These are phyloP conservation scores for Gracilaria gracilis DNA, from an alignment of 23 red algal species.

Conservation along the genomic window DNA sequence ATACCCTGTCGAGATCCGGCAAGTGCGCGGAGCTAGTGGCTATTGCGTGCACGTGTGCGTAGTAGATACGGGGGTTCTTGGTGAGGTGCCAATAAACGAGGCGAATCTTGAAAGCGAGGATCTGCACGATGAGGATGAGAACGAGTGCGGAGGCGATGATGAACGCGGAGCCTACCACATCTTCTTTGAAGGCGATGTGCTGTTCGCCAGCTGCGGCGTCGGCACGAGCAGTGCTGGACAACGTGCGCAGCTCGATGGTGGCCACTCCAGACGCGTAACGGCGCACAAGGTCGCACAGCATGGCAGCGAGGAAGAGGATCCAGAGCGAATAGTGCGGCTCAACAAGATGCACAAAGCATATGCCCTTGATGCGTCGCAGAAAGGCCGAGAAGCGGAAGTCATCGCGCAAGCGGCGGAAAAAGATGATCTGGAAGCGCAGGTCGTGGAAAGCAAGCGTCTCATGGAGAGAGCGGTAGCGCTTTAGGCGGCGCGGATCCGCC, in stretches of 20 bases:
- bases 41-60: conserved; percentile 42
- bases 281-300: conserved; percentile 44
- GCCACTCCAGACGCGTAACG: conserved; percentile 20
- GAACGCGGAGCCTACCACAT: conserved; percentile 25
- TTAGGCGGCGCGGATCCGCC: conserved; percentile 28
- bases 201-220: background rate
- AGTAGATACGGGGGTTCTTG: conserved; percentile 73
- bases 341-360: conserved; percentile 67
- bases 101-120: conserved; percentile 63
- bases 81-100: conserved; percentile 61
- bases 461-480: conserved; percentile 44
- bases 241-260: background rate
- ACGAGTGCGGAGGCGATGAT: conserved; percentile 28
- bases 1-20: background rate
- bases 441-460: conserved; percentile 83
- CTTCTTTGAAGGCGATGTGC: background rate
- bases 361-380: conserved; percentile 71
- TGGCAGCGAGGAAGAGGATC: conserved; percentile 46
- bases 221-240: background rate
- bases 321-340: conserved; percentile 76
- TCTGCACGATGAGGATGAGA: conserved; percentile 21
- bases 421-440: conserved; percentile 83
- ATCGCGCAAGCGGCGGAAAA: conserved; percentile 63
- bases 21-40: background rate
- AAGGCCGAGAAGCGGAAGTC: conserved; percentile 76